Percentiles rank a stretch among this genome's conserved stretches.
These are phyloP conservation scores for Colletotrichum lindemuthianum DNA, from an alignment of 2,329 filamentous ascomycete genomes.

Conservation along the genomic window DNA sequence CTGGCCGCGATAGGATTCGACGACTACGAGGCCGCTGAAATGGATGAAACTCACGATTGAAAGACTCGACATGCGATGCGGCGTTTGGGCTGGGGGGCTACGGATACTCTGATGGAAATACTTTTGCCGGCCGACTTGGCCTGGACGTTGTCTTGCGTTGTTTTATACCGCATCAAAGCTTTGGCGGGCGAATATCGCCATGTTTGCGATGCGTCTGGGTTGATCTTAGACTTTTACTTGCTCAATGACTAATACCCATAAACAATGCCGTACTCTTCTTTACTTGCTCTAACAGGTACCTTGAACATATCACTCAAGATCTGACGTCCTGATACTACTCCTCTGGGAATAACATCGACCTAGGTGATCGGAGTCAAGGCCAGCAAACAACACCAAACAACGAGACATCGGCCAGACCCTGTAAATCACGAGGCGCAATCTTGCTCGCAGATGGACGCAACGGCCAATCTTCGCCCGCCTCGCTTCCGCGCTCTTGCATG, in stretches of 20 bases:
- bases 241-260: slow-evolving; percentile 8
- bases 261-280: slow-evolving; percentile 2
- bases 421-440: no score
- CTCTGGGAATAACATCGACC: no score
- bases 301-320: no score
- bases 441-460: not conserved
- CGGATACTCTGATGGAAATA: not conserved
- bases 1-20: slow-evolving; percentile 27
- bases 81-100: not conserved
- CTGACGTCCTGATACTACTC: no score
- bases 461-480: not conserved
- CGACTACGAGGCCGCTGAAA: not conserved
- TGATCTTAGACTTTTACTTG: slow-evolving; percentile 3
- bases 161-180: no score
- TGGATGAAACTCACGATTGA: slow-evolving; percentile 4
- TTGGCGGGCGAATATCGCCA: no score
- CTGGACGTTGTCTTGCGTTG: no score
- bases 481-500: not conserved
- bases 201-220: not conserved
- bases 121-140: not conserved
- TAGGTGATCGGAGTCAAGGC: no score
- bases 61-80: not conserved
- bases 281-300: not conserved
- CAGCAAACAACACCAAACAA: no score
- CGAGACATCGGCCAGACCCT: no score